Evolutionary conservation across 208 protist genomes (phyloP).

Genomic region (Leishmania mexicana): DNA sequence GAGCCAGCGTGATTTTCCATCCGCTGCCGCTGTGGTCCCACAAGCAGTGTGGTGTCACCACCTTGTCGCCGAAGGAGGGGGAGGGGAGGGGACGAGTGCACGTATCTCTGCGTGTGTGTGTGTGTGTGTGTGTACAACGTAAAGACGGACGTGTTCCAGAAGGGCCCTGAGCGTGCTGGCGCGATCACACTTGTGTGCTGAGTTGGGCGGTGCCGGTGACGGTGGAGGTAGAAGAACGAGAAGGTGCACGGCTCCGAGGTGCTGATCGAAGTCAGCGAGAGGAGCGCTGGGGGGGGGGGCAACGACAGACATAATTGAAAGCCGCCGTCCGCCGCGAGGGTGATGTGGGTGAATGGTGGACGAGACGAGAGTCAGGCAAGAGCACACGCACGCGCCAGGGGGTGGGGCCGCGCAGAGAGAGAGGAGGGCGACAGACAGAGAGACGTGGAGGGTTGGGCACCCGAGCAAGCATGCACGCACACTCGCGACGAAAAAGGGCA

Average conservation of each 20-base stretch:
- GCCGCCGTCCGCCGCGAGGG: background rate
- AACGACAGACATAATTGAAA: background rate
- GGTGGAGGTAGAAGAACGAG: background rate
- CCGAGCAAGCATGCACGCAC: background rate
- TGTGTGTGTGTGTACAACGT: background rate
- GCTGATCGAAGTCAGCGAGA: background rate
- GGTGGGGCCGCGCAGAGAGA: background rate
- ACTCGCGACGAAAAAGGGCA: background rate
- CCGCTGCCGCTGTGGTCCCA: background rate
- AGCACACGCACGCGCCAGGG: background rate
- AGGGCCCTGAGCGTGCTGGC: background rate
- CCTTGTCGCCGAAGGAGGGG: background rate
- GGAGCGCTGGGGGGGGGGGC: background rate
- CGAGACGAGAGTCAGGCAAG: background rate
- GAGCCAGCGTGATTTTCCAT: background rate
- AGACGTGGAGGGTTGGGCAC: background rate
- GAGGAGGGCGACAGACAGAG: background rate
- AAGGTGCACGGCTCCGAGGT: background rate
- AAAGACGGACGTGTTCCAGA: background rate
- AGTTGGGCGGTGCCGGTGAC: background rate
- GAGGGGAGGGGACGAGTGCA: background rate
- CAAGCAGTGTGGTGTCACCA: background rate
- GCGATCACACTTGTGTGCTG: background rate
- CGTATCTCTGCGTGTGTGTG: constrained; percentile 1
- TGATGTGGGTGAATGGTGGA: background rate